phyloP scores from a whole-genome alignment of 441 rosid species.

The Croton setiger region DNA sequence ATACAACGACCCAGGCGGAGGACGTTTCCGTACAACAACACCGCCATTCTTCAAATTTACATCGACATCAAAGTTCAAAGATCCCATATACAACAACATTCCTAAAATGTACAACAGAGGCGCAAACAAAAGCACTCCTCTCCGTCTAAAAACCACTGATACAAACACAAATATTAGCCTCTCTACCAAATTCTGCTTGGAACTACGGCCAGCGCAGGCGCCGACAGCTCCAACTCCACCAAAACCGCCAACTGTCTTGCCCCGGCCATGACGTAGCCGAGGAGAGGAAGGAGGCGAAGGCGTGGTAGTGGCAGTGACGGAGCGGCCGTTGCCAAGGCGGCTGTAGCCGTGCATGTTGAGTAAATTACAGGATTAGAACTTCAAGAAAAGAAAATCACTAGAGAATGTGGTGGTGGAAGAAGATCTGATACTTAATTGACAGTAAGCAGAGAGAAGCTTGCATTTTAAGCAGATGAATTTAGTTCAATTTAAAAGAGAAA shows the following conservation, averaged over 20 bases:
- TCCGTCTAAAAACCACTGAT: conserved; percentile 57
- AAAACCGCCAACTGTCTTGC: conserved; percentile 25
- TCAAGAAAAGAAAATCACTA: background rate
- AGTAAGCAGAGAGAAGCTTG: background rate
- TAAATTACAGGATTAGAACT: background rate
- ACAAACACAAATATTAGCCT: conserved; percentile 46
- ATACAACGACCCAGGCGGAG: conserved; percentile 72
- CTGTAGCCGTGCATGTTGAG: conserved; percentile 73
- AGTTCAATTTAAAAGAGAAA: background rate
- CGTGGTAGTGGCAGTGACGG: conserved; percentile 29
- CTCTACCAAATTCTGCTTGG: conserved; percentile 49
- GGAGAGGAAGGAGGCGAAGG: conserved; percentile 87
- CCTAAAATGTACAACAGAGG: conserved; percentile 80
- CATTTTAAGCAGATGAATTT: background rate
- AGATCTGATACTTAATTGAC: conserved; percentile 11
- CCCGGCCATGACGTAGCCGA: conserved; percentile 56
- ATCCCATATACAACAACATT: conserved; percentile 88
- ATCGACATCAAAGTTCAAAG: conserved; percentile 66
- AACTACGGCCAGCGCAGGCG: conserved; percentile 25
- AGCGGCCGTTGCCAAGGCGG: conserved; percentile 68
- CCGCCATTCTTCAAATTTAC: conserved; percentile 49
- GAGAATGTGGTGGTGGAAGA: conserved; percentile 1
- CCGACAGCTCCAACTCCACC: conserved; percentile 12
- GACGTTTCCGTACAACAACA: conserved; percentile 49
- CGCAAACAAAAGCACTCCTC: conserved; percentile 77